Base-by-base conservation (phyloP, 2,329 filamentous ascomycete species). In the Xylariaceae sp. region DNA sequence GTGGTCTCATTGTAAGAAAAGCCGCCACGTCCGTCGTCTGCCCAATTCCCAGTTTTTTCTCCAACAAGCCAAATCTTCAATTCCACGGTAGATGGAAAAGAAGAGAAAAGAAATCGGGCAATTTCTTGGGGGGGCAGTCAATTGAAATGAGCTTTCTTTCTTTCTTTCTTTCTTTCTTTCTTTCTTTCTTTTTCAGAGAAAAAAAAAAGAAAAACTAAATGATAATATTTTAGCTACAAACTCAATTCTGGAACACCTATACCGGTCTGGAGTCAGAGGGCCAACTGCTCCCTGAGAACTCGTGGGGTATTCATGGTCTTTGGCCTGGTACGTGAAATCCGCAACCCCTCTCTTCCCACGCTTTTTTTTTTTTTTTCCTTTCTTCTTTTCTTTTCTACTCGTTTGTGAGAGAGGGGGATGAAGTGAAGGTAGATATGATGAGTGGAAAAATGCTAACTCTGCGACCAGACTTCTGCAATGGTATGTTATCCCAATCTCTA, bases 241-340 rank as follows among this genome's bases (percentile, higher is more conserved):
- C 84, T 0, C 83, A 86, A 60, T 84, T 82, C 68, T 87, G 84
- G 84, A 72, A 77, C 61, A 82, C 80, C 0, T 83, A 83, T 65
- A 86, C 84, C 0, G 83, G 83, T 2, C 73, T 76, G 34, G 83
- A 86, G 65, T 65, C 68, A 9, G 51, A 78, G 53, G 80, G 80
- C 7, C 83, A 87, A 64, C 64, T 82, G 27, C 73, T 85, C 6
- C 84, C 84, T 1, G 66, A 71, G 44, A 69, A 82, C 43, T 72
- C 74, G 2, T 87, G 80, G 79, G 80, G 78, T 0, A 72, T 86
- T 8, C 82, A 85, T 62, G 82, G 83, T 12, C 69, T 83, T 1
- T 84, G 80, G 81, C 77, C 75, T 7, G 70, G 70, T 70, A 51
- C 56, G 66, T 61, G 37, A 39, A 19, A 6, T n/a, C 32, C 27